Evolutionary conservation across 163 green algal genomes (phyloP).

Genomic region (Prototheca wickerhamii): DNA sequence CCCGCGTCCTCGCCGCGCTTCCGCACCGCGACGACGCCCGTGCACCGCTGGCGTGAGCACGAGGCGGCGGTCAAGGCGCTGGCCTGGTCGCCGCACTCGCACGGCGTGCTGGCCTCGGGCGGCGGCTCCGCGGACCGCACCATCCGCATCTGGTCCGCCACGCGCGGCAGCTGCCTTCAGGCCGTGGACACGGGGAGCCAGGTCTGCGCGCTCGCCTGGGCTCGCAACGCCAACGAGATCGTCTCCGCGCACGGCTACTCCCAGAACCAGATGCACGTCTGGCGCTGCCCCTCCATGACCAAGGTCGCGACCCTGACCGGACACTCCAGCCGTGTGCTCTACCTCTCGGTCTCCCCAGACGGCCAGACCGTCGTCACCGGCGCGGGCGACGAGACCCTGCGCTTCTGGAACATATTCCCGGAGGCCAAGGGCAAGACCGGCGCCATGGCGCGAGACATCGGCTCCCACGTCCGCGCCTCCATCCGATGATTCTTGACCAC

Average conservation of each 20-base stretch:
- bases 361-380: conserved; percentile 73
- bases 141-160: conserved; percentile 97
- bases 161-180: conserved; percentile 73
- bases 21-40: conserved; percentile 8
- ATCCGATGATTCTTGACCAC: conserved; percentile 34
- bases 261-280: conserved; percentile 96
- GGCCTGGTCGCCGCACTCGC: conserved; percentile 95
- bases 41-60: conserved; percentile 40
- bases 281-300: conserved; percentile 88
- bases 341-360: conserved; percentile 88
- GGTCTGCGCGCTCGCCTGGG: conserved; percentile 95
- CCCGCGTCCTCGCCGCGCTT: conserved; percentile 18
- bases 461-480: conserved; percentile 40
- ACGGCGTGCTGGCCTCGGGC: conserved; percentile 85
- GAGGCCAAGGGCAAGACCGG: conserved; percentile 31
- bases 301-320: conserved; percentile 86
- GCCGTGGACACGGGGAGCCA: conserved; percentile 85
- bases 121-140: conserved; percentile 89
- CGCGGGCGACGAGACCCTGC: conserved; percentile 92
- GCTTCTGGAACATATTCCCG: conserved; percentile 93
- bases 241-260: conserved; percentile 90
- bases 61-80: conserved; percentile 88
- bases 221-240: conserved; percentile 90
- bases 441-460: conserved; percentile 20
- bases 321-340: conserved; percentile 85